Base-by-base conservation (phyloP, 176 grass and related monocot species). In the Aegilops sharonensis region DNA sequence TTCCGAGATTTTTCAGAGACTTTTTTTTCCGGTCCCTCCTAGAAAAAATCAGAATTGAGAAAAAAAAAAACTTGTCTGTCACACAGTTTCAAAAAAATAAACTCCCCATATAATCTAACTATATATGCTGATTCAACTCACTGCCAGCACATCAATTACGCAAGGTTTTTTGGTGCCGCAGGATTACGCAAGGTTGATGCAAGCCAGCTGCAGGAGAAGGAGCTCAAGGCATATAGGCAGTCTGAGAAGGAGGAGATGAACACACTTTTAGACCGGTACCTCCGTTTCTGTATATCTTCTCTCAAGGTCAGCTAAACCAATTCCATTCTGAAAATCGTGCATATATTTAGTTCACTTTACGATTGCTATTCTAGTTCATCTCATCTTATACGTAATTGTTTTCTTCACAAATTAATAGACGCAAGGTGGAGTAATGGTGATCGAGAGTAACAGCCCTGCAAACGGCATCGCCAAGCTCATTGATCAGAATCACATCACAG, bases 391-490 rank as follows among this genome's bases (percentile, higher is more conserved):
- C 59, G 27, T 85, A 88, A 63, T 48, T 48, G 47, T 48, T 48
- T 14, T 48, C 11, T 48, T 14, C 0, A 48, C 68, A 90, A 69
- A 42, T 91, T 27, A 56, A 72, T 69, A 90, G 76, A 56, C 90
- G 20, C 75, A 74, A 60, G 92, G 88, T 24, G 81, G 85, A 75
- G 83, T 11, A 72, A 24, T 90, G 73, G 66, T 90, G 12, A 91
- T 85, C 31, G 94, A 97, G 84, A 91, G 84, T 56, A 89, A 85
- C 88, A 85, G 89, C 84, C 71, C 82, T 43, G 86, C 86, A 11
- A 85, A 83, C 24, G 94, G 94, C 30, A 66, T 97, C 27, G 3
- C 92, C n/a, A 86, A 94, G 77, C 72, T 94, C 25, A 77, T 94
- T 68, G 83, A 83, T 52, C 61, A 84, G 50, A 40, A 87, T 87